Base-by-base conservation (phyloP, 345 rosid genomes). In the Camelina neglecta region DNA sequence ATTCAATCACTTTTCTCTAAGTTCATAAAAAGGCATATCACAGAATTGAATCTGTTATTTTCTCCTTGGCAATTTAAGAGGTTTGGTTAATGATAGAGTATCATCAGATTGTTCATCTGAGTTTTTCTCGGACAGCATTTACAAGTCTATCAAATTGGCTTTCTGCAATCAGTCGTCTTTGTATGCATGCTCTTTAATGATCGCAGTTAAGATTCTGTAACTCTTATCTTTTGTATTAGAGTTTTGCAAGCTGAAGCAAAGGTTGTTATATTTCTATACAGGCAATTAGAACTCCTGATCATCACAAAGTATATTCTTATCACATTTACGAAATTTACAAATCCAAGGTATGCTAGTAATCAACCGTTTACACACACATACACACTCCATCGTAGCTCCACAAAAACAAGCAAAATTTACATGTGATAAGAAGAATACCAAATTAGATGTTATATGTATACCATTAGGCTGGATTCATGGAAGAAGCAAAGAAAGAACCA, bases 241-340 rank as follows among this genome's bases (percentile, higher is more conserved):
- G 66, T 74, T 47, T 65, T 45, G 72, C 36, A 56, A 56, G 58
- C 29, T 65, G 59, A 74, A 56, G 38, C 65, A 58, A 26, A 10
- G 18, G 8, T 29, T 39, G 47, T 29, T 49, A 41, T 36, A 45
- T 55, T 60, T 50, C 12, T 31, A 67, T 75, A 67, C 68, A 50
- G 39, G 24, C 62, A 67, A 41, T 49, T 39, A 75, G 6, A 75
- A 49, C 18, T 39, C 61, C 61, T 75, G 50, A 31, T 31, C 53
- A 31, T 31, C 53, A 72, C 6, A 36, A 11, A 48, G 24, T 66
- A 49, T 16, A 24, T 58, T 38, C 33, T 49, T 60, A 49, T 39
- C 33, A 38, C 41, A 36, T 56, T 47, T 33, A 45, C 71, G 5
- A 56, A 55, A 11, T 33, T 65, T 75, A 75, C 79, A 75, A 39